Evolutionary conservation across 2,329 filamentous ascomycete species (phyloP).

Genomic region (Ustulina deusta): DNA sequence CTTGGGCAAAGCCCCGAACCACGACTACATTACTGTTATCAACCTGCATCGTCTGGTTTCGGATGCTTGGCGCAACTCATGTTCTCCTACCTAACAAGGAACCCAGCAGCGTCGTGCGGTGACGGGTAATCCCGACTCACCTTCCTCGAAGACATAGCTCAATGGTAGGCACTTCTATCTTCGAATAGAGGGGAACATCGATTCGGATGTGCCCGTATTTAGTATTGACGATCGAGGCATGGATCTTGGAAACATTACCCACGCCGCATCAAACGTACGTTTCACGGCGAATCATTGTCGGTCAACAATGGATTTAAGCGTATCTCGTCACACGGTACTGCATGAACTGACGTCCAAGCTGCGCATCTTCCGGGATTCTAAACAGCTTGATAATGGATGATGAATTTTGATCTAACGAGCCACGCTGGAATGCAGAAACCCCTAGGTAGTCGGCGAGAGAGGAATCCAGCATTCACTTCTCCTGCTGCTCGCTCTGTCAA

Average conservation of each 20-base stretch:
- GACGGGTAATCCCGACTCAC: not conserved
- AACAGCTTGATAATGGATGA: slow-evolving; percentile 1
- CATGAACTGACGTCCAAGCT: not conserved
- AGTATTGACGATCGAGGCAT: slow-evolving; percentile 2
- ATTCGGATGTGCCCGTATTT: slow-evolving; percentile 9
- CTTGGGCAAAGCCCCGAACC: slow-evolving; percentile 7
- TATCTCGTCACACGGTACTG: not conserved
- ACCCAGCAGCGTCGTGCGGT: not conserved
- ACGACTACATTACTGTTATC: not conserved
- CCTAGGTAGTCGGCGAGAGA: not conserved
- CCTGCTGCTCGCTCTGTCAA: slow-evolving; percentile 7
- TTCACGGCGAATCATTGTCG: slow-evolving; percentile 12
- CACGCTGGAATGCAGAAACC: not conserved
- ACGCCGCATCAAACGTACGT: slow-evolving; percentile 18
- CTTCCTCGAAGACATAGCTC: not conserved
- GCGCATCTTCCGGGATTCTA: not conserved
- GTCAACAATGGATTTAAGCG: slow-evolving; percentile 12
- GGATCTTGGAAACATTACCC: slow-evolving; percentile 17
- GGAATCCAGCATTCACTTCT: slow-evolving; percentile 1
- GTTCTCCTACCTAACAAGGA: not conserved
- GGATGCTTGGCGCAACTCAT: not conserved
- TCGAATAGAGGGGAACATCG: not conserved
- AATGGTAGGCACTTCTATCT: not conserved
- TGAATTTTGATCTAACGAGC: not conserved
- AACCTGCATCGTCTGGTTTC: not conserved